Conservation (phyloP, 768 basidiomycete species). For the Mycena haematopus region DNA sequence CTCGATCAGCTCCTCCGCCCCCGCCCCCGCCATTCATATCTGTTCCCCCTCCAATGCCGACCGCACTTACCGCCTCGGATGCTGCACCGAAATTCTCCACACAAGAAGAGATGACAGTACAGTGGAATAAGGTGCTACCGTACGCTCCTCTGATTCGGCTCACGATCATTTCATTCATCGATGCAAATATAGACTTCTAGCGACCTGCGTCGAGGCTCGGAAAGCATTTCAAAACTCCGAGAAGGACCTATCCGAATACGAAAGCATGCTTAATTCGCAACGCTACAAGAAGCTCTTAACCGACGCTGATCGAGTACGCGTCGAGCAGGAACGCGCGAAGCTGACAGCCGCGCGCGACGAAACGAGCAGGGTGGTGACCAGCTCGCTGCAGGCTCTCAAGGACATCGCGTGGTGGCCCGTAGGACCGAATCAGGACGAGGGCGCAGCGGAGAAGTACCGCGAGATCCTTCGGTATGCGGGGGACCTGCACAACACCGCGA, state of each 20-base stretch:
- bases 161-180: background rate
- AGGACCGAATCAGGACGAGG: conserved; percentile 28
- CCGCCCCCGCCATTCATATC: background rate
- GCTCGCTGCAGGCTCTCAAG: conserved; percentile 28
- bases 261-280: conserved; percentile 27
- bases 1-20: background rate
- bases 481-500: conserved; percentile 33
- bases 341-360: conserved; percentile 34
- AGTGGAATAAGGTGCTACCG: conserved; percentile 21
- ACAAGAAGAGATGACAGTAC: conserved; percentile 13
- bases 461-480: conserved; percentile 32
- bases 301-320: conserved; percentile 26
- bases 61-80: conserved; percentile 5
- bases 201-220: conserved; percentile 18
- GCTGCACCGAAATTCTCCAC: conserved; percentile 1
- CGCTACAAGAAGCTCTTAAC: conserved; percentile 21
- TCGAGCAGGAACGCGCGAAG: conserved; percentile 25
- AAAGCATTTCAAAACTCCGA: conserved; percentile 8
- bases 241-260: background rate
- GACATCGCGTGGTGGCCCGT: conserved; percentile 40
- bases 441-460: conserved; percentile 30
- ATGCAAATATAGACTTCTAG: conserved; percentile 10
- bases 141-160: background rate
- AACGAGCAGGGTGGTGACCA: conserved; percentile 28
- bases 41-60: conserved; percentile 10